Evolutionary conservation across 2,329 filamentous ascomycete species (phyloP), one percentile per base, ranked within the genome.

Genomic region (Microcera coccophila): DNA sequence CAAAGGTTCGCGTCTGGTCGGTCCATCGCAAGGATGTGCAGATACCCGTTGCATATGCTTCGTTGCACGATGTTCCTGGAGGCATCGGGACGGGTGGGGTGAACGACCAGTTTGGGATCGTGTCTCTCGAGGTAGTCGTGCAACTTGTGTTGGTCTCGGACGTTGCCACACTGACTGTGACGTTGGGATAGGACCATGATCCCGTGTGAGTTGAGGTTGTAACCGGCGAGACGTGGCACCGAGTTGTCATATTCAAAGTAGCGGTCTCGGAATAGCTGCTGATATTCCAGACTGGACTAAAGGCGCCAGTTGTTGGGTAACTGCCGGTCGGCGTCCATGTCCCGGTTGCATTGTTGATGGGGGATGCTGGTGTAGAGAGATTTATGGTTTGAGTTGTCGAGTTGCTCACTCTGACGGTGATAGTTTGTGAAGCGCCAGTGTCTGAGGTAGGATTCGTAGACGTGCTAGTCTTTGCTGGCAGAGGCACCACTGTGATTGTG

Each of bases 41-140:
- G 28, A 45, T 40, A n/a, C 43, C 47, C 37, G 32, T 44, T 8
- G 35, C 54, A 44, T 47, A 49, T 31, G 58, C 57, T 28, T 50
- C 51, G 38, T 55, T 55, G 36, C 57, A 61, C n/a, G 39, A 36
- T 20, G 48, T 52, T 12, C 53, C 53, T 10, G 36, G 18, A 4
- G 38, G 38, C 17, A 38, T 54, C 8, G 47, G 41, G 8, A 42
- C 16, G 14, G 47, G 38, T 15, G 49, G 38, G 11, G 38, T 28
- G 19, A 54, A 43, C 8, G 51, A 36, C 34, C 44, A 42, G 8
- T 38, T 35, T 22, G 45, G 36, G n/a, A 28, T 15, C 24, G 43
- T 45, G 4, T 31, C 18, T 14, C 19, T 26, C 12, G 18, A 29
- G 14, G 39, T 24, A 28, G 39, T 45, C 21, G 42, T 40, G 32